phyloP scores from a whole-genome alignment of 2,329 filamentous ascomycete genomes.

The Nemania diffusa region DNA sequence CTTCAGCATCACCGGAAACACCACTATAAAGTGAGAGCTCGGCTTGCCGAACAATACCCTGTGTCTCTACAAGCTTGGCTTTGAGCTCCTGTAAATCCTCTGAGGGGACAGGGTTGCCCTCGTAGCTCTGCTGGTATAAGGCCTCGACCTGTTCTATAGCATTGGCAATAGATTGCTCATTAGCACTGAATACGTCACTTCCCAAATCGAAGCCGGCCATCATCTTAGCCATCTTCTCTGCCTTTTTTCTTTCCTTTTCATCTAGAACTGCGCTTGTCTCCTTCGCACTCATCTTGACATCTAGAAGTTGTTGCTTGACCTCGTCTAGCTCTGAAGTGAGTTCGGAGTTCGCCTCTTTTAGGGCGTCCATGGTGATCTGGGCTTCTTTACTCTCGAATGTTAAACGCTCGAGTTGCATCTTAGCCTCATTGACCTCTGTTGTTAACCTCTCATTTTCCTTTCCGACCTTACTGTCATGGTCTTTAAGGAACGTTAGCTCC shows the following conservation, averaged over 20 bases:
- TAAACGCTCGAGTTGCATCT: conserved; percentile 96
- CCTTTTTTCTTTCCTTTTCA: conserved; percentile 98
- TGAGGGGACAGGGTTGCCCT: conserved; percentile 81
- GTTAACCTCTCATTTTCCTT: conserved; percentile 92
- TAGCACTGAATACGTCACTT: conserved; percentile 91
- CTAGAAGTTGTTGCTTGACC: conserved; percentile 93
- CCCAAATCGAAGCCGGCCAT: conserved; percentile 98
- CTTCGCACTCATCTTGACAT: conserved; percentile 96
- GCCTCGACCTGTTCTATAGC: conserved; percentile 86
- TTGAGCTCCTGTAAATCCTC: conserved; percentile 83
- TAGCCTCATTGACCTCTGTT: conserved; percentile 88
- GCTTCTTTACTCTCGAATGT: conserved; percentile 97
- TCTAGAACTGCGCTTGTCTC: conserved; percentile 90
- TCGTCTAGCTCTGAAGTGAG: conserved; percentile 93
- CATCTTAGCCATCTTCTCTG: conserved; percentile 99
- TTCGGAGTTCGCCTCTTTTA: conserved; percentile 95
- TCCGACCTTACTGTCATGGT: conserved; percentile 82
- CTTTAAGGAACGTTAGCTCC: conserved; percentile 85
- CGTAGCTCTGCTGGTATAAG: conserved; percentile 78
- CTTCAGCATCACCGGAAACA: conserved; percentile 70
- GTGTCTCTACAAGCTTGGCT: conserved; percentile 84
- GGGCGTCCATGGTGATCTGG: conserved; percentile 94
- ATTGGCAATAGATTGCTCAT: conserved; percentile 84
- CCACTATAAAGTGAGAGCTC: conserved; percentile 84
- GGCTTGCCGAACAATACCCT: conserved; percentile 91